Conservation (phyloP, 2,329 filamentous ascomycete species). For the Nigrospora sphaerica region DNA sequence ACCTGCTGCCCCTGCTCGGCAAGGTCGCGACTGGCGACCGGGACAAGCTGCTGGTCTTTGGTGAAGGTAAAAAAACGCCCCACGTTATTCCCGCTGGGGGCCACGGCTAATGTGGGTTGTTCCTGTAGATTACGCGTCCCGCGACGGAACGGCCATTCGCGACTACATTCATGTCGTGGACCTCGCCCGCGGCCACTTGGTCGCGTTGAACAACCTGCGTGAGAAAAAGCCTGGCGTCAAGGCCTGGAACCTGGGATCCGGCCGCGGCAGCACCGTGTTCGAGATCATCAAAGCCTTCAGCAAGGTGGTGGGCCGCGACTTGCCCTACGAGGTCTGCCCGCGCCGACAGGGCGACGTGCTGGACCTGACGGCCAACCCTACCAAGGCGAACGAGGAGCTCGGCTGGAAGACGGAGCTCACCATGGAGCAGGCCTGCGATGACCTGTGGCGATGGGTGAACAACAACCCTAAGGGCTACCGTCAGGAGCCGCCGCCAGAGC, state of each 20-base stretch:
- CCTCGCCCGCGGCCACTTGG: slow-evolving; percentile 76
- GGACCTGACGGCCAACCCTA: slow-evolving; percentile 87
- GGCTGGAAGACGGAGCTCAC: slow-evolving; percentile 87
- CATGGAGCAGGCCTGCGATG: slow-evolving; percentile 86
- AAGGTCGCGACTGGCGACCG: slow-evolving; percentile 94
- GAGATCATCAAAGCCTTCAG: slow-evolving; percentile 97
- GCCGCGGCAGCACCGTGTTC: slow-evolving; percentile 89
- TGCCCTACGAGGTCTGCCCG: slow-evolving; percentile 79
- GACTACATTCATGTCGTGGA: slow-evolving; percentile 98
- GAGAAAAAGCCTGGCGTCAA: slow-evolving; percentile 80
- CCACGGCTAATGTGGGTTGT: slow-evolving; percentile 4
- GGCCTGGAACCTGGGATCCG: slow-evolving; percentile 95
- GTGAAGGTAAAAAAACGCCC: slow-evolving; percentile 63
- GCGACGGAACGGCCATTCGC: slow-evolving; percentile 87
- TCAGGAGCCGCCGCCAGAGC: slow-evolving; percentile 78
- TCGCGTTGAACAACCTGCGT: slow-evolving; percentile 85
- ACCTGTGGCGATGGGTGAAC: slow-evolving; percentile 94
- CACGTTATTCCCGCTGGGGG: not conserved
- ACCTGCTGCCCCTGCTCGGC: slow-evolving; percentile 86
- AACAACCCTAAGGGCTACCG: slow-evolving; percentile 96
- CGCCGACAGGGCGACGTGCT: slow-evolving; percentile 86
- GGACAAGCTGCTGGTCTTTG: slow-evolving; percentile 90
- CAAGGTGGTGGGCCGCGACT: slow-evolving; percentile 73
- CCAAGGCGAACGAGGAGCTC: slow-evolving; percentile 80
- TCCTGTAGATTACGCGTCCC: slow-evolving; percentile 72